These are phyloP conservation scores for Aspergillus carbonarius DNA, from an alignment of 2,329 filamentous ascomycete genomes.

Conservation along the genomic window DNA sequence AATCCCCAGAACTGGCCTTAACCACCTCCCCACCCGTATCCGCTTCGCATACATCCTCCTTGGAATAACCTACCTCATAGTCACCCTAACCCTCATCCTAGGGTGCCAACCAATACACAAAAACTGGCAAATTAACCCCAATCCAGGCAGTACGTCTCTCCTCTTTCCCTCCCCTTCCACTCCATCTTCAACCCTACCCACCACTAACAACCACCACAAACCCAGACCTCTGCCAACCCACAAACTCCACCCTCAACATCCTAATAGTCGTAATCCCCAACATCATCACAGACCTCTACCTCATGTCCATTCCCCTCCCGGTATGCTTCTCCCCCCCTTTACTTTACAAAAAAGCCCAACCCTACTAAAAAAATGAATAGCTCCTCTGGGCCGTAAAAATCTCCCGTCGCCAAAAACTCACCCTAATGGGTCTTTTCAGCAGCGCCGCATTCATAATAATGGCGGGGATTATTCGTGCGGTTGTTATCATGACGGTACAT, in stretches of 20 bases:
- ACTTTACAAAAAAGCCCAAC: conserved; percentile 11
- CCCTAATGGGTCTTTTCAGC: conserved; percentile 53
- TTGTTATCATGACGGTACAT: conserved; percentile 44
- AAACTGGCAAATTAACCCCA: conserved; percentile 61
- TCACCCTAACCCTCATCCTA: conserved; percentile 50
- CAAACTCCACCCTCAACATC: conserved; percentile 48
- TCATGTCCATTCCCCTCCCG: conserved; percentile 58
- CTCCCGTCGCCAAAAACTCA: conserved; percentile 48
- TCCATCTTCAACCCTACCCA: too few relatives aligned
- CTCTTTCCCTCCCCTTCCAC: neutral
- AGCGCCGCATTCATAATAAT: conserved; percentile 56
- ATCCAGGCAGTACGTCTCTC: conserved; percentile 53
- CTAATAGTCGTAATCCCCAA: conserved; percentile 52
- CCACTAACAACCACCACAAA: too few relatives aligned
- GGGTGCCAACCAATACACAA: conserved; percentile 54
- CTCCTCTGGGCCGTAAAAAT: conserved; percentile 56
- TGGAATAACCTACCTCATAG: conserved; percentile 48
- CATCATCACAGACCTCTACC: conserved; percentile 57
- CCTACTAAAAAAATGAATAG: conserved; percentile 19
- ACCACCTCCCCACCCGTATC: conserved; percentile 44
- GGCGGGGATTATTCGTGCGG: conserved; percentile 53
- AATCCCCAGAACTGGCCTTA: conserved; percentile 37
- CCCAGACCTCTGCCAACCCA: too few relatives aligned
- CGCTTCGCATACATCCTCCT: conserved; percentile 52
- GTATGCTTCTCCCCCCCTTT: conserved; percentile 29